Evolutionary conservation across 2,329 filamentous ascomycete genomes (phyloP), one percentile per base, ranked within the genome.

Genomic region (Bretziella fagacearum): DNA sequence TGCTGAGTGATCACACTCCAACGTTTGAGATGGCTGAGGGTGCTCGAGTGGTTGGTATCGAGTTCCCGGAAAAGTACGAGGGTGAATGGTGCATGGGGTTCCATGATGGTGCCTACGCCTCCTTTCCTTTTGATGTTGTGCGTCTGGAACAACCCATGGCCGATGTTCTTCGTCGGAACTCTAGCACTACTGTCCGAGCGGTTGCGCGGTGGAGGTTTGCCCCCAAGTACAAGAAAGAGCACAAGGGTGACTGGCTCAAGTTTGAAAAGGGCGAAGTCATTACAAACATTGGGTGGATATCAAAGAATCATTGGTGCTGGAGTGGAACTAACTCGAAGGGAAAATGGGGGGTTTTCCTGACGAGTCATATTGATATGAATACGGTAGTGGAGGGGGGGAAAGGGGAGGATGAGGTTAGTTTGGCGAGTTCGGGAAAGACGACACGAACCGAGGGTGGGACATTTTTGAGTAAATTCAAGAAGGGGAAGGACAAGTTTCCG

Each of bases 251-350:
- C 8, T 76, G 72, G 72, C 60, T 76, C n/a, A 66, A 62, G 52
- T 73, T 83, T 55, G 76, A 79, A 25, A 79, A 78, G 56, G 74
- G 74, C 17, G 79, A 83, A 52, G 65, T 69, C 2, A 79, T 81
- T 13, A 75, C 68, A 53, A 84, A 79, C 60, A 84, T 74, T 20
- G 63, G 61, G 45, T 73, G 70, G 63, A 53, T 62, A 2, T 62
- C 68, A 48, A 58, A 62, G 18, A 65, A 68, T 10, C 67, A 71
- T 51, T 74, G 71, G 70, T 74, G 70, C 56, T 74, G 70, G 71
- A 66, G 65, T 1, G 71, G 70, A 2, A 68, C 60, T 13, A 73
- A 71, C 49, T 54, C 65, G 30, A 70, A 67, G 51, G 69, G 70
- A 3, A 70, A 66, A 56, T 67, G 63, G 60, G 71, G 71, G 22